Evolutionary conservation across 2,329 filamentous ascomycete species (phyloP), one percentile per base, ranked within the genome.

Genomic region (Colletotrichum filicis): DNA sequence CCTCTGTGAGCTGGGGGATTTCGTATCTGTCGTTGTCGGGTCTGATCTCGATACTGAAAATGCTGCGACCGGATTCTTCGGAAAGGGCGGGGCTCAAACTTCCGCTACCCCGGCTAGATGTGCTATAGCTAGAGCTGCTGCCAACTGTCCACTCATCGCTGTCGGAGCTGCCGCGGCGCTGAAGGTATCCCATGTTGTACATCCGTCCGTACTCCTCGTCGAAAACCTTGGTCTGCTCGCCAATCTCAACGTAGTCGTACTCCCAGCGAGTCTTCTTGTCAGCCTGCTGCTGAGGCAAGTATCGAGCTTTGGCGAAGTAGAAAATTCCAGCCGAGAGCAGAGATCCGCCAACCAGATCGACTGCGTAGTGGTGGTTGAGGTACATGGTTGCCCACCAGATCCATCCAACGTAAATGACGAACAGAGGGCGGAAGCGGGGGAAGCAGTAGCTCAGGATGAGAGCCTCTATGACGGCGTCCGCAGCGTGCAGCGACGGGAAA

Each of bases 361-460:
- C 93, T 37, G 95, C 96, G 81, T 98, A 98, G 85, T 98, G 96
- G 84, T 98, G 96, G 79, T 94, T 97, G 65, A 98, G 90, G 81
- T 98, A 98, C 95, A 98, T 98, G 77, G 96, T 98, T 14, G 95
- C 94, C 95, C 96, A 98, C 94, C 95, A 98, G 79, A 98, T 92
- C 96, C 96, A 98, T 80, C 93, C 89, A 57, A 93, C 93, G 83
- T 98, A 98, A 75, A 90, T 87, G 75, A 95, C 89, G 83, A 97
- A 97, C 66, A 97, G 84, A 14, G 92, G 91, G 76, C 93, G 92
- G 76, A 97, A 89, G 74, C 91, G 91, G 5, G 96, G 96, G 87
- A 98, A 98, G 81, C 94, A 92, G 83, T 97, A 93, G 83, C 93
- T 94, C 92, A 98, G 94, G 87, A 98, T 98, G 19, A 98, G 88